Evolutionary conservation across 2,329 filamentous ascomycete genomes (phyloP).

Genomic region (Chrysoporthe puriensis): DNA sequence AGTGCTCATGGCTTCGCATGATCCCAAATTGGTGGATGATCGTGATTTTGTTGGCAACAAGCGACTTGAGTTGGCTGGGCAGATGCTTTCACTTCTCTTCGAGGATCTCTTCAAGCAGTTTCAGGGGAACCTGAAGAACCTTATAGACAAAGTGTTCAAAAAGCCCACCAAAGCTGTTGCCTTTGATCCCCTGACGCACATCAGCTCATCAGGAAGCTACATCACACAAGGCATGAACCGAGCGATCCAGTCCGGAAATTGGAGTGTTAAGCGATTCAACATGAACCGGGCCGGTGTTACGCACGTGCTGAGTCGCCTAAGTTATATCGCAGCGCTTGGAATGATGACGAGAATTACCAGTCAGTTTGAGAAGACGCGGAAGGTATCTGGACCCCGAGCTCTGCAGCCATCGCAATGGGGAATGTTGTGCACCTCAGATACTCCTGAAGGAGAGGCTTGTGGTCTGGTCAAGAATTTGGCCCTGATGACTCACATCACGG

Average conservation of each 20-base stretch:
- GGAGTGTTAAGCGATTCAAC: constrained; percentile 96
- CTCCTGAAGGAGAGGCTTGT: constrained; percentile 96
- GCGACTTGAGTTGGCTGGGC: constrained; percentile 89
- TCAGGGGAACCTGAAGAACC: constrained; percentile 83
- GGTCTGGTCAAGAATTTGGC: constrained; percentile 97
- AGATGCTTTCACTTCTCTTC: constrained; percentile 90
- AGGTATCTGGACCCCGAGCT: constrained; percentile 93
- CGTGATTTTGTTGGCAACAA: constrained; percentile 99
- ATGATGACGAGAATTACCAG: constrained; percentile 99
- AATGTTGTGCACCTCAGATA: constrained; percentile 97
- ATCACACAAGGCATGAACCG: constrained; percentile 95
- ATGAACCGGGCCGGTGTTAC: constrained; percentile 98
- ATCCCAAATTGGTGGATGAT: constrained; percentile 89
- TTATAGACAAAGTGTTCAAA: constrained; percentile 93
- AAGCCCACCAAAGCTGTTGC: constrained; percentile 88
- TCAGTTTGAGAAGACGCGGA: constrained; percentile 98
- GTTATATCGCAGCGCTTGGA: constrained; percentile 93
- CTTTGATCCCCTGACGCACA: constrained; percentile 84
- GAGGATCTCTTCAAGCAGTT: constrained; percentile 99
- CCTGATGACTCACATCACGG: constrained; percentile 98
- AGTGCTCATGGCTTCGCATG: constrained; percentile 90
- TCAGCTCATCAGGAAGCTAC: constrained; percentile 80
- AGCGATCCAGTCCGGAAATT: constrained; percentile 96
- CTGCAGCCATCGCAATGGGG: constrained; percentile 97
- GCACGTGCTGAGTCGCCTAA: constrained; percentile 91